These are phyloP conservation scores for Tetracladium maxilliforme DNA, from an alignment of 2,329 filamentous ascomycete genomes.

Conservation along the genomic window DNA sequence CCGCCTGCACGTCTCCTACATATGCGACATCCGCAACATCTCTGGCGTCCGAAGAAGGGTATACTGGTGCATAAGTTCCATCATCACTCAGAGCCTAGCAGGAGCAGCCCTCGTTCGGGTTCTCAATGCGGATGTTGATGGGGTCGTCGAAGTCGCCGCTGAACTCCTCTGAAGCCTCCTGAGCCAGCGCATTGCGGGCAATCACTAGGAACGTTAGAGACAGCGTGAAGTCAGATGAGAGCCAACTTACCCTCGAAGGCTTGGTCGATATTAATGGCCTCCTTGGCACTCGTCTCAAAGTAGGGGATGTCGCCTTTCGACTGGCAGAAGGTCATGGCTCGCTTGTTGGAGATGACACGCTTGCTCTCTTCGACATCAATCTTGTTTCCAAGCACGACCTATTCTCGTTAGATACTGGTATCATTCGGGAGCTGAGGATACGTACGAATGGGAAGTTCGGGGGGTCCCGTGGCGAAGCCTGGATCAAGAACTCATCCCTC, in stretches of 20 bases:
- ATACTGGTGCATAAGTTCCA: too few species aligned
- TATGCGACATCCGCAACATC: too few species aligned
- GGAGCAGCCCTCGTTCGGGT: slow-evolving; percentile 81
- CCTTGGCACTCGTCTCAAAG: slow-evolving; percentile 98
- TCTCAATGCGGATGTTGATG: slow-evolving; percentile 95
- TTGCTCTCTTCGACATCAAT: slow-evolving; percentile 98
- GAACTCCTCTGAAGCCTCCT: slow-evolving; percentile 97
- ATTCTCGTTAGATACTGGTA: slow-evolving; percentile 7
- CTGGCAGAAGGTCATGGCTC: slow-evolving; percentile 94
- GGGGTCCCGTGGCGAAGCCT: slow-evolving; percentile 89
- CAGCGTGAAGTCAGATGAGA: slow-evolving; percentile 1
- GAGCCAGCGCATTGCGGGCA: slow-evolving; percentile 83
- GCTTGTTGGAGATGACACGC: slow-evolving; percentile 89
- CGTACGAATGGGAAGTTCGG: slow-evolving; percentile 95
- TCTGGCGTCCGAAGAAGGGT: too few species aligned
- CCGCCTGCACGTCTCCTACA: too few species aligned
- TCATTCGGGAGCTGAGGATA: slow-evolving; percentile 5
- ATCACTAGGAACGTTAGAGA: slow-evolving; percentile 48
- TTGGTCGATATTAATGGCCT: slow-evolving; percentile 94
- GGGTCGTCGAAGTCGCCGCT: slow-evolving; percentile 95
- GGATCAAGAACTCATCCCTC: slow-evolving; percentile 96
- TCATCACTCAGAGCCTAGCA: too few species aligned
- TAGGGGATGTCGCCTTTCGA: slow-evolving; percentile 96
- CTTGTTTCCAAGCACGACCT: slow-evolving; percentile 97
- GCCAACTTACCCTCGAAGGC: slow-evolving; percentile 44